phyloP scores from a whole-genome alignment of 371 early-diverging fungal species.

The Mucor irregularis region DNA sequence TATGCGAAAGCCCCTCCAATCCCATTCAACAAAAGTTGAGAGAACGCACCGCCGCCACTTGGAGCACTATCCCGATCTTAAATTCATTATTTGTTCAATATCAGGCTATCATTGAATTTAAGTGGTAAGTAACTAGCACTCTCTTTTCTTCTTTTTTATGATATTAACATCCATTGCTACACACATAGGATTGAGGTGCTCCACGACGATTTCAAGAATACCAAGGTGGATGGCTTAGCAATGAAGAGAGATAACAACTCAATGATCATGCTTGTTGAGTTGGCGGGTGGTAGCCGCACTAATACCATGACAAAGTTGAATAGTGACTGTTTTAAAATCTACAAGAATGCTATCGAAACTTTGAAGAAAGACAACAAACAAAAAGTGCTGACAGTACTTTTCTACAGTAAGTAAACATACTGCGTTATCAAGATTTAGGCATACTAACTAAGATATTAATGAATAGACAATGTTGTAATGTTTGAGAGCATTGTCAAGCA shows the following conservation, averaged over 20 bases:
- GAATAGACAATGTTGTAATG: too few relatives aligned
- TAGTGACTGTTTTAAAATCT: conserved; percentile 7
- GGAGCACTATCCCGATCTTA: conserved; percentile 7
- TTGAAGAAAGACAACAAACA: conserved; percentile 6
- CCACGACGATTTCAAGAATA: conserved; percentile 2
- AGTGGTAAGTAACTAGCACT: conserved; percentile 8
- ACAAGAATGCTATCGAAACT: conserved; percentile 5
- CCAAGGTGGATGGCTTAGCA: conserved; percentile 4
- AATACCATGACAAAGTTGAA: conserved; percentile 8
- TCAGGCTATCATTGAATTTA: conserved; percentile 10
- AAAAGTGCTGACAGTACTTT: conserved; percentile 3
- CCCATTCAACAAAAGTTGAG: conserved; percentile 5
- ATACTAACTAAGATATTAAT: too few relatives aligned
- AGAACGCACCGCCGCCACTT: conserved; percentile 14
- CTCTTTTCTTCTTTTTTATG: conserved; percentile 6
- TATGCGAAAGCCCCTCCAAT: conserved; percentile 11
- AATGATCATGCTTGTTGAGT: conserved; percentile 1
- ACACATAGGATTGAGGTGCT: conserved; percentile 11
- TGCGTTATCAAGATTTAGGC: too few relatives aligned
- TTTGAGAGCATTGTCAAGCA: too few relatives aligned
- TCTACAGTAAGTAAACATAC: conserved; percentile 8
- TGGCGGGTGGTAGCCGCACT: conserved; percentile 5
- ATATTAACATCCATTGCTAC: conserved; percentile 4
- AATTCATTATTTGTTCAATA: conserved; percentile 13
- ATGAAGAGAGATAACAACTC: conserved; percentile 7